Percentiles rank a stretch among this genome's conserved stretches.
phyloP scores from a whole-genome alignment of 192 early-diverging fungal species.

The Hyaloraphidium curvatum region DNA sequence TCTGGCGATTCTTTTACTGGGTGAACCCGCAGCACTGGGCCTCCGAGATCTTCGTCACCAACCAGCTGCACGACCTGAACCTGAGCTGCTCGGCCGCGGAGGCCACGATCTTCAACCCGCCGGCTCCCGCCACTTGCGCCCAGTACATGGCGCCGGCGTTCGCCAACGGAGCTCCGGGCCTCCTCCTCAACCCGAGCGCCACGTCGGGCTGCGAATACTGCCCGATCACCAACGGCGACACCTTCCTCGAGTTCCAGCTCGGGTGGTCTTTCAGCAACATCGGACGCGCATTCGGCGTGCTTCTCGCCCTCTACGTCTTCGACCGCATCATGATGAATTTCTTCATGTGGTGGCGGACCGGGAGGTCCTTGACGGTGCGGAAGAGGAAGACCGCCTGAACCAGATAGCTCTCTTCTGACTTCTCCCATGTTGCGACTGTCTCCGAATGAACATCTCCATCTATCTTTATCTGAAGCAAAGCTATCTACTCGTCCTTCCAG shows the following conservation, averaged over 20 bases:
- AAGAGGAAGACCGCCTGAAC: too few relatives aligned
- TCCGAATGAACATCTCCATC: too few relatives aligned
- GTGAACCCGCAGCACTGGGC: not conserved
- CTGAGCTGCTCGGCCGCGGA: not conserved
- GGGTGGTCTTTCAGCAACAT: slow-evolving; percentile 28
- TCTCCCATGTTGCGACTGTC: too few relatives aligned
- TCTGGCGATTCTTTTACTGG: not conserved
- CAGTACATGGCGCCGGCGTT: not conserved
- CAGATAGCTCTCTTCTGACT: too few relatives aligned
- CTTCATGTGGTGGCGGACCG: slow-evolving; percentile 9
- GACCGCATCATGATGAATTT: slow-evolving; percentile 28
- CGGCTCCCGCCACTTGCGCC: not conserved
- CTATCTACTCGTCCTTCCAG: too few relatives aligned
- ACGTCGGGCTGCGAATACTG: slow-evolving; percentile 13
- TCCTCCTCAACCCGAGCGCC: not conserved
- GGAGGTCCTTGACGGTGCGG: too few relatives aligned
- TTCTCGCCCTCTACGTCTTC: slow-evolving; percentile 32
- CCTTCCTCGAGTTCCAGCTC: slow-evolving; percentile 15
- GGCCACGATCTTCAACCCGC: not conserved
- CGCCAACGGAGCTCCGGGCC: not conserved
- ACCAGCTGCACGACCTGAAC: not conserved
- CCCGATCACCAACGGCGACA: slow-evolving; percentile 32
- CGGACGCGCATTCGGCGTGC: slow-evolving; percentile 36
- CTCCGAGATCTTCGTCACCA: not conserved
- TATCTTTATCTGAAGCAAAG: too few relatives aligned